Percentiles rank a stretch among this genome's conserved stretches.
phyloP scores from a whole-genome alignment of 129 eudicot species.

The Tagetes patula region DNA sequence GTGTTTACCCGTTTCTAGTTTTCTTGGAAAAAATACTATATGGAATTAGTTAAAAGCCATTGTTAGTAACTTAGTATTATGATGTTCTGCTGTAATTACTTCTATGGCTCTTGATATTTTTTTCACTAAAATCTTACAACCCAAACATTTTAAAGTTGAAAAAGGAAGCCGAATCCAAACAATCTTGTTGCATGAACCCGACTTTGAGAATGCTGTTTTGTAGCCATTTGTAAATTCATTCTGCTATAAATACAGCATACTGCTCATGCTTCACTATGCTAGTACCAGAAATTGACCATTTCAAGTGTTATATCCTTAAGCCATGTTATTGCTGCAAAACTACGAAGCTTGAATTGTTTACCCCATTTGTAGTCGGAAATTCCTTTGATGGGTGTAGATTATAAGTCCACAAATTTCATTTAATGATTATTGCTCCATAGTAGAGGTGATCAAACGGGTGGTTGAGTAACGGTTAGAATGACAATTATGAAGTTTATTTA shows the following conservation, averaged over 20 bases:
- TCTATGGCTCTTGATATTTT: not conserved
- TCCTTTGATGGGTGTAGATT: constrained; percentile 1
- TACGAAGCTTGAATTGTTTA: not conserved
- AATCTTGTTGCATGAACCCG: not conserved
- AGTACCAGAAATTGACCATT: not conserved
- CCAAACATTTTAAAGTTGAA: not conserved
- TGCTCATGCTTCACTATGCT: not conserved
- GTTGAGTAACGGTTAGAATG: not conserved
- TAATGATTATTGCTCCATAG: not conserved
- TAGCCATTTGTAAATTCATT: constrained; percentile 5
- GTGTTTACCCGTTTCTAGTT: no score
- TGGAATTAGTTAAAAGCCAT: not conserved
- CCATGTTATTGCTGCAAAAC: not conserved
- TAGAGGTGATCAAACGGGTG: not conserved
- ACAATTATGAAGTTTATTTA: not conserved
- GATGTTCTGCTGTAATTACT: not conserved
- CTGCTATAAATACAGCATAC: not conserved
- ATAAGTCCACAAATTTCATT: not conserved
- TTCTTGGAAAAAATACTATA: no score
- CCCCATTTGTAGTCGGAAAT: not conserved
- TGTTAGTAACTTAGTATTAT: not conserved
- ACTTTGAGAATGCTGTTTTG: not conserved
- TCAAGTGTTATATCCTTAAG: not conserved
- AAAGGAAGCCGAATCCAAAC: not conserved
- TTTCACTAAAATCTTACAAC: not conserved